Evolutionary conservation across 495 filamentous ascomycete species (phyloP).

Genomic region (Trichoderma erinaceum): DNA sequence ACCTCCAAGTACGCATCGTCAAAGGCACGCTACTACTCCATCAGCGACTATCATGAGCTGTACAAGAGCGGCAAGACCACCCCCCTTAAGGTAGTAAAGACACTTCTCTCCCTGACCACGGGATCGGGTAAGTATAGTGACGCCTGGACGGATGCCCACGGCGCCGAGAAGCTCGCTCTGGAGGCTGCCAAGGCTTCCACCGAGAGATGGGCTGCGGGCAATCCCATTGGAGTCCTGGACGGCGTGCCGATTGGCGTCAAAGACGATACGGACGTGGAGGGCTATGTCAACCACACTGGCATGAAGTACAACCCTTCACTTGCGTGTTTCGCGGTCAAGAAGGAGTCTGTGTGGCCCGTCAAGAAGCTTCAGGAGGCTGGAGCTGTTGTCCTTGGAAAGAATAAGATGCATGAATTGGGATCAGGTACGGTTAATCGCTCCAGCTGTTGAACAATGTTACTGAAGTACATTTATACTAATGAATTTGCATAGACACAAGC

Average conservation of each 20-base stretch:
- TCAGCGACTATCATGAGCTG: constrained; percentile 67
- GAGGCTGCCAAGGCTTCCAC: constrained; percentile 67
- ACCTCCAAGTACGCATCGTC: constrained; percentile 31
- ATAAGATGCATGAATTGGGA: constrained; percentile 89
- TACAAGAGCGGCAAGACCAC: constrained; percentile 65
- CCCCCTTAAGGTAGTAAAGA: constrained; percentile 62
- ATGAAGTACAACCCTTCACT: constrained; percentile 33
- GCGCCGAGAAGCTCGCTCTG: constrained; percentile 51
- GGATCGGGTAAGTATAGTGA: constrained; percentile 59
- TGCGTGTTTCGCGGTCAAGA: constrained; percentile 29
- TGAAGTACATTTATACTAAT: background rate
- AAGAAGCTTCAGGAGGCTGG: constrained; percentile 70
- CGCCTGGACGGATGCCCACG: constrained; percentile 57
- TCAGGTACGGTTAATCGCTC: constrained; percentile 34
- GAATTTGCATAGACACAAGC: background rate
- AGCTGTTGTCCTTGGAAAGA: constrained; percentile 76
- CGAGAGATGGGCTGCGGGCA: constrained; percentile 58
- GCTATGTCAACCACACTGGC: constrained; percentile 61
- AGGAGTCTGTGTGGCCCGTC: constrained; percentile 60
- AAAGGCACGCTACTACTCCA: constrained; percentile 53
- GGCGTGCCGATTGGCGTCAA: constrained; percentile 84
- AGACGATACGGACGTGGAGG: constrained; percentile 73
- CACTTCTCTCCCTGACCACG: constrained; percentile 62
- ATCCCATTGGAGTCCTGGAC: constrained; percentile 62
- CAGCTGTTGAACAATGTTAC: constrained; percentile 15